A percentile compares a stretch with the other conserved stretches of the same genome.
Conservation (phyloP, 306 rosid species). For the Quercus suber region DNA sequence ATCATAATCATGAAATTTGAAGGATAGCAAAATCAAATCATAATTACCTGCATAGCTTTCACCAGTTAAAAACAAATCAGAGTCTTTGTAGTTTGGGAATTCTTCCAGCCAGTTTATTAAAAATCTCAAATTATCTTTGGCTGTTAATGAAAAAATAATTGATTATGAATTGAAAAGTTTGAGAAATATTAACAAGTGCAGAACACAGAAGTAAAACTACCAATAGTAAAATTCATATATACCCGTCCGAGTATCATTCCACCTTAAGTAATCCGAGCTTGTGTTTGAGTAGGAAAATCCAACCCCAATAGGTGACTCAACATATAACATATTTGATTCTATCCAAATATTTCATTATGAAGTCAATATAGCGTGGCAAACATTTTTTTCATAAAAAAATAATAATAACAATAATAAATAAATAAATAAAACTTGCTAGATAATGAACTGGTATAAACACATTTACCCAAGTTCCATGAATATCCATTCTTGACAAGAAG, state of each 20-base stretch:
- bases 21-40: neutral
- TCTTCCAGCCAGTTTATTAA: neutral
- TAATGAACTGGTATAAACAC: neutral
- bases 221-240: neutral
- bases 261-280: neutral
- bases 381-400: neutral
- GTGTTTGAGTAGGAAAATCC: conserved; percentile 1
- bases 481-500: neutral
- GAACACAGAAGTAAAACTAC: neutral
- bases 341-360: neutral
- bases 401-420: too few species aligned
- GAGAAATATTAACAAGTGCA: neutral
- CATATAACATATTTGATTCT: neutral
- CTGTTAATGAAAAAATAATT: neutral
- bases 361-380: neutral
- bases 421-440: neutral
- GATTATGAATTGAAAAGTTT: too few species aligned
- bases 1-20: too few species aligned
- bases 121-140: neutral
- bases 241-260: neutral
- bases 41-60: neutral
- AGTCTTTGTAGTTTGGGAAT: neutral
- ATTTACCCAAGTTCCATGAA: conserved; percentile 2
- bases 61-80: neutral
- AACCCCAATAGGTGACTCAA: neutral